Percentiles rank a stretch among this genome's conserved stretches.
Conservation (phyloP, 1,284 basidiomycete genomes). For the Ceratobasidium sp. region DNA sequence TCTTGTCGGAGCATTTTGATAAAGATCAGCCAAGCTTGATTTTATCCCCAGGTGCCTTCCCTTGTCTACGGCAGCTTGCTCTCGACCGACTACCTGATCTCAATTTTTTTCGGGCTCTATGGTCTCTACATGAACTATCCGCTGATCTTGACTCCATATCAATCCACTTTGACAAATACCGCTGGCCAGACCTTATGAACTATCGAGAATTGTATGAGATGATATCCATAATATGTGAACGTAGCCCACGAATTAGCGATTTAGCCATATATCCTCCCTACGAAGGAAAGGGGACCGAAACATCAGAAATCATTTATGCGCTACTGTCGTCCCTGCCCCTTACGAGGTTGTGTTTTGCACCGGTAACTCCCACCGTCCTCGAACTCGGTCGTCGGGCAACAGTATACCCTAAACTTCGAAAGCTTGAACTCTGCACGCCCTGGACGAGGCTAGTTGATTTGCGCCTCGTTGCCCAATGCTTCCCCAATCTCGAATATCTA, state of each 20-base stretch:
- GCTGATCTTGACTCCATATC: background rate
- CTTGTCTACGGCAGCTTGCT: background rate
- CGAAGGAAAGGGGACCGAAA: slow-evolving; percentile 3
- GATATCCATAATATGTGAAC: background rate
- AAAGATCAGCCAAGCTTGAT: background rate
- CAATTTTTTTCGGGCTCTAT: slow-evolving; percentile 6
- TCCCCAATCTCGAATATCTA: slow-evolving; percentile 16
- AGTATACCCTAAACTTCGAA: slow-evolving; percentile 2
- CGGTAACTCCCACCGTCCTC: slow-evolving; percentile 15
- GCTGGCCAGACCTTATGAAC: slow-evolving; percentile 4
- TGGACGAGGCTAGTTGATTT: background rate
- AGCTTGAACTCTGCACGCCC: slow-evolving; percentile 5
- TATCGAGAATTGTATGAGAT: background rate
- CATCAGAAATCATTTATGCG: background rate
- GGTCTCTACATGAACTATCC: background rate
- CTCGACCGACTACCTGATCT: slow-evolving; percentile 11
- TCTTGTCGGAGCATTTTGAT: slow-evolving; percentile 7
- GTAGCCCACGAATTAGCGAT: background rate
- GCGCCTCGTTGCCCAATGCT: background rate
- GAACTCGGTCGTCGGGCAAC: background rate
- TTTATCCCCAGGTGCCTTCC: background rate
- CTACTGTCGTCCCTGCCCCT: slow-evolving; percentile 4
- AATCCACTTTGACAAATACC: slow-evolving; percentile 16
- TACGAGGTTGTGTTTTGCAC: slow-evolving; percentile 2
- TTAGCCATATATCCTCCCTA: slow-evolving; percentile 10